Evolutionary conservation across 257 asterid genomes (phyloP), one percentile per base, ranked within the genome.

Genomic region (Paulownia fortunei): DNA sequence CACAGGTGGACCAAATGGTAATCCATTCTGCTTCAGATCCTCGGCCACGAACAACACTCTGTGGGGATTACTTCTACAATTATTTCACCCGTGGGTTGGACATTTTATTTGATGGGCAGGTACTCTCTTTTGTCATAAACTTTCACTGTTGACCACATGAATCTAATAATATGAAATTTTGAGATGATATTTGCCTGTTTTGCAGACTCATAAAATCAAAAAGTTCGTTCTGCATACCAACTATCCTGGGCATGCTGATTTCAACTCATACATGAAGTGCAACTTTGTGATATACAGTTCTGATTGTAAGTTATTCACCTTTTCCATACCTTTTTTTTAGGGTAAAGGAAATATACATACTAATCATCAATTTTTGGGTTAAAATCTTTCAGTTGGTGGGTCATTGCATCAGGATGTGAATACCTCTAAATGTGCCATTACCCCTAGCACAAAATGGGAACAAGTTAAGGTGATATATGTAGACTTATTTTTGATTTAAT

Each of bases 191-290:
- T 56, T 36, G 52, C 60, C 68, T 41, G 65, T 68, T 78, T 60
- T 84, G 81, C 86, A 92, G 97, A 92, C 89, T 0, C 97, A 92
- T 74, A 92, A 86, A 79, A 76, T 92, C 44, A 92, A 92, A 83
- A 92, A 92, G 84, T 92, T 92, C 76, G 92, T 92, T 51, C 86
- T 92, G 84, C 97, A 92, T 66, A 89, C 97, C 12, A 92, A 92
- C 89, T 92, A 91, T 82, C 97, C 97, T n/a, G 97, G 97, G 67
- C 97, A 92, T 78, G 91, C 94, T 9, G 95, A 92, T 91, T 92
- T 92, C 86, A 90, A 92, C 84, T 86, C 95, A 42, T 92, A 92
- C 80, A 89, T 89, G 90, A 92, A 92, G 82, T 91, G 97, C 88
- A 92, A 92, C 76, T 92, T 92, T 84, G 88, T 89, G 74, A 85